Base-by-base conservation (phyloP, 176 grass and related monocot species). In the Miscanthus lutarioriparius region DNA sequence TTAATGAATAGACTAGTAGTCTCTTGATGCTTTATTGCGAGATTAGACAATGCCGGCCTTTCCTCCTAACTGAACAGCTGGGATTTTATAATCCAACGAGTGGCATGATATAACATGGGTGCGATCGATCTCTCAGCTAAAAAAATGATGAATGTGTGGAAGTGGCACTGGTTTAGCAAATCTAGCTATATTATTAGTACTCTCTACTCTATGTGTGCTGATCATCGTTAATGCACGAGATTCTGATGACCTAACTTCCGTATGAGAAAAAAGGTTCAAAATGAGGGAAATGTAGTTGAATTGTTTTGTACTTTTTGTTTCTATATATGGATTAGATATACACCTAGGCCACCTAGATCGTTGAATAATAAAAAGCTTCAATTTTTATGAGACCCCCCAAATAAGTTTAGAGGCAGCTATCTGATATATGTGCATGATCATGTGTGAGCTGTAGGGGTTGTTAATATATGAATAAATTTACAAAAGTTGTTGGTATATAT, bases 51-150 rank as follows among this genome's bases (percentile, higher is more conserved):
- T 43, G 75, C 13, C 75, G 49, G 20, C 83, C 75, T 78, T 85
- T 85, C 37, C 26, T 78, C 83, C 83, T 85, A 78, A 85, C 83
- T 49, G 83, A 85, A 47, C 74, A 78, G 5, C 2, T 22, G 20
- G 49, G 19, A 70, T 68, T 70, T 35, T 45, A 71, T 75, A 41
- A 83, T 63, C 56, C 28, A 2, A 30, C 64, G 19, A 75, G 54
- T 33, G 39, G 81, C 54, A 7, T 51, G 48, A 64, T 74, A 64
- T 74, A 48, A 70, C 37, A 44, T 73, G 39, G 23, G 64, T 43
- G 47, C 10, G 44, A 77, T 70, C 33, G 17, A 77, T 70, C 63
- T 77, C 35, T 54, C 27, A 77, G 41, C 10, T 77, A 56, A 77
- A 58, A 2, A 77, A 84, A 15, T 44, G 14, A 56, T 44, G 16